phyloP scores from a whole-genome alignment of 129 eudicot genomes.

The Flaveria ramosissima region DNA sequence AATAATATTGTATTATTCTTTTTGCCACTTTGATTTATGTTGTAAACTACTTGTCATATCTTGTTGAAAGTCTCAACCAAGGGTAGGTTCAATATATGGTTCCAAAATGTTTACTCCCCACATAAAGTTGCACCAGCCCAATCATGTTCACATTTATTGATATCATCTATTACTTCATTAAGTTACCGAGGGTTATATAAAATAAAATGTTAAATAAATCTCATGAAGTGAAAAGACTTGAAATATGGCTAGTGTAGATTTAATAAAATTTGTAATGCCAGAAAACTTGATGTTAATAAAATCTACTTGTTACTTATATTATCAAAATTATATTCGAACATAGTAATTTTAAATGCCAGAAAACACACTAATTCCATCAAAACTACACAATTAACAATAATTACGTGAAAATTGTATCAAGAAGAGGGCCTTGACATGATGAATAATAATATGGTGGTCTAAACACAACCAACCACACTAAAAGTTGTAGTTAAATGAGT shows the following conservation, averaged over 20 bases:
- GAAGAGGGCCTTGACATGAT: too few relatives aligned
- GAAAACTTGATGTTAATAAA: background rate
- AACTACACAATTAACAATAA: too few relatives aligned
- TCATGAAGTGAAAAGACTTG: background rate
- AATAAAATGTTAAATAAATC: background rate
- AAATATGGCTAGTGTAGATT: background rate
- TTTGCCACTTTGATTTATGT: background rate
- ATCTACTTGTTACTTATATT: background rate
- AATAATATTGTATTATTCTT: background rate
- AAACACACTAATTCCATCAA: too few relatives aligned
- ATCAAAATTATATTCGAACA: background rate
- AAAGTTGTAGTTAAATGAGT: too few relatives aligned
- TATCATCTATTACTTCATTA: background rate
- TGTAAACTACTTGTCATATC: background rate
- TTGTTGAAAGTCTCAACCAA: background rate
- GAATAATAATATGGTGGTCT: too few relatives aligned
- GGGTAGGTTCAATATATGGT: slow-evolving; percentile 7
- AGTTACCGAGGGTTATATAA: background rate
- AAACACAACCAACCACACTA: too few relatives aligned
- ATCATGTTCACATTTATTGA: background rate
- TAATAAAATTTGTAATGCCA: background rate
- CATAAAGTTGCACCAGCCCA: background rate
- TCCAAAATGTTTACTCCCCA: background rate
- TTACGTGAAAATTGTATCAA: too few relatives aligned
- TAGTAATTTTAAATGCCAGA: background rate